A percentile compares a stretch with the other conserved stretches of the same genome.
These are phyloP conservation scores for Rhytidhysteron rufulum DNA, from an alignment of 2,329 filamentous ascomycete genomes.

Conservation along the genomic window DNA sequence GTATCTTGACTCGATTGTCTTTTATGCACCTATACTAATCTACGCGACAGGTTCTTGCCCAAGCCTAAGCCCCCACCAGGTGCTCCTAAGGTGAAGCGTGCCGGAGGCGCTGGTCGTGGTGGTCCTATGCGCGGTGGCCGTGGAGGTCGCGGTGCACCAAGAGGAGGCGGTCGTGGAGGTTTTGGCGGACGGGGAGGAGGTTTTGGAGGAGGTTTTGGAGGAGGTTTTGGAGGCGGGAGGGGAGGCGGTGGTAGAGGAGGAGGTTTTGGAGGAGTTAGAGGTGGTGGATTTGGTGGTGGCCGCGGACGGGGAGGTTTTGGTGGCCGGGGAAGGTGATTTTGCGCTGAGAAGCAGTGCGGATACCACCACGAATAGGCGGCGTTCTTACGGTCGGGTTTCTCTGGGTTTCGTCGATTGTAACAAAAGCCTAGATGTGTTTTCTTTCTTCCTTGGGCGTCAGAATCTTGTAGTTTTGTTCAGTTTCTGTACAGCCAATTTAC, in stretches of 20 bases:
- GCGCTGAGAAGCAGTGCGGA: background rate
- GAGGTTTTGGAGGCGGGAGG: constrained; percentile 35
- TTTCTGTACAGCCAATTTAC: too few relatives aligned
- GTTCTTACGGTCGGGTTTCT: background rate
- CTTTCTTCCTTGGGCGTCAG: too few relatives aligned
- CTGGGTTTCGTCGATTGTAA: too few relatives aligned
- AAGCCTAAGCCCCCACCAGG: constrained; percentile 75
- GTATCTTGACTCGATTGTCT: constrained; percentile 31
- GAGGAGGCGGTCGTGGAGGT: constrained; percentile 40
- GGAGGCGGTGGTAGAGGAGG: constrained; percentile 16
- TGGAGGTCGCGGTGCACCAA: constrained; percentile 33
- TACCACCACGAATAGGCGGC: background rate
- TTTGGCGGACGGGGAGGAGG: constrained; percentile 53
- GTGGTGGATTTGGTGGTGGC: constrained; percentile 4
- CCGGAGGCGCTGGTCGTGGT: constrained; percentile 58
- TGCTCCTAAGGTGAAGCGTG: constrained; percentile 66
- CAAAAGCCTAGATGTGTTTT: too few relatives aligned
- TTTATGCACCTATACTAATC: constrained; percentile 14
- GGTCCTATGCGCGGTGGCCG: constrained; percentile 36
- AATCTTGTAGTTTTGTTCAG: too few relatives aligned
- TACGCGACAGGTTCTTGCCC: constrained; percentile 68
- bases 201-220: constrained; percentile 43
- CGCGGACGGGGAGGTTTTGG: too few relatives aligned
- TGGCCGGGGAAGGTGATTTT: too few relatives aligned
- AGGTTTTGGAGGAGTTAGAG: constrained; percentile 30